Percentiles rank a stretch among this genome's conserved stretches.
phyloP scores from a whole-genome alignment of 202 grass and related monocot species.

The Carex arenaria region DNA sequence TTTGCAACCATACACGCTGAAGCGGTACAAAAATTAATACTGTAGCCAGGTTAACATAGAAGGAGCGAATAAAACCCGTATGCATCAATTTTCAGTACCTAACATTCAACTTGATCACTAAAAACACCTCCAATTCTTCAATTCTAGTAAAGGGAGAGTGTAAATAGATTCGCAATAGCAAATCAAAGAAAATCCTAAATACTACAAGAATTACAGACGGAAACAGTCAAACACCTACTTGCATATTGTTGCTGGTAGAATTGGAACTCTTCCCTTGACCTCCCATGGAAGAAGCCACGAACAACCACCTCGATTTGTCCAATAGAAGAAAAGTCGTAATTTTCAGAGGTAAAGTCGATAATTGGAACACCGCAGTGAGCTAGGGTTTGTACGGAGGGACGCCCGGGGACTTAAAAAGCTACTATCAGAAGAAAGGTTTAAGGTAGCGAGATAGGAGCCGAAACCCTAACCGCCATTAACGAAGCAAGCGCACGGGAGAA shows the following conservation, averaged over 20 bases:
- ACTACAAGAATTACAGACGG: background rate
- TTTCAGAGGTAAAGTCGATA: background rate
- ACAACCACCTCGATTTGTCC: background rate
- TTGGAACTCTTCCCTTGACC: constrained; percentile 17
- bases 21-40: background rate
- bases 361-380: constrained; percentile 12
- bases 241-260: constrained; percentile 29
- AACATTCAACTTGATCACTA: background rate
- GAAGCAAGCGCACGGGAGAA: constrained; percentile 2
- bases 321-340: background rate
- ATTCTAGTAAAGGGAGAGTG: background rate
- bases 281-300: constrained; percentile 1
- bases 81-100: background rate
- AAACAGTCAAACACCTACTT: constrained; percentile 41
- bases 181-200: constrained; percentile 1
- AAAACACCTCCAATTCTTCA: background rate
- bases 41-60: background rate
- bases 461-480: constrained; percentile 88
- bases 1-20: background rate
- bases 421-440: constrained; percentile 13
- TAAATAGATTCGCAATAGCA: background rate
- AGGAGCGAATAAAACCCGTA: background rate
- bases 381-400: constrained; percentile 17
- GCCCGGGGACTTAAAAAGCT: background rate
- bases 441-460: constrained; percentile 8